Conservation (phyloP, 306 rosid genomes). For the Neltuma alba region DNA sequence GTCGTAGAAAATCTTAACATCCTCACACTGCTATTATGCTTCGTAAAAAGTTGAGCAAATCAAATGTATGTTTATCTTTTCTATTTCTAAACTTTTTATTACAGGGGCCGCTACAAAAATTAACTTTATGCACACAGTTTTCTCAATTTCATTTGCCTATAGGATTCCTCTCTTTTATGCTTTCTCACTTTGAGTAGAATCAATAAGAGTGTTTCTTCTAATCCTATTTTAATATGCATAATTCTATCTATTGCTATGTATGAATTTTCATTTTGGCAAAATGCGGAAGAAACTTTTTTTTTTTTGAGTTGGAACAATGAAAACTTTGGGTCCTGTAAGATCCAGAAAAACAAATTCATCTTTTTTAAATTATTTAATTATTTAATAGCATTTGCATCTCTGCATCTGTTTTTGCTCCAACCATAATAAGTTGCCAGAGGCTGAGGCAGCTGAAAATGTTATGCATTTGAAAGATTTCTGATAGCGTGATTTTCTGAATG, state of each 20-base stretch:
- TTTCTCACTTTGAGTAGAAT: neutral
- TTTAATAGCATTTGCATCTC: neutral
- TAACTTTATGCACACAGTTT: neutral
- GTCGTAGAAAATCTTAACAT: neutral
- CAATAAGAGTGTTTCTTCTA: neutral
- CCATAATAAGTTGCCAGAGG: neutral
- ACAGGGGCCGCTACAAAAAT: neutral
- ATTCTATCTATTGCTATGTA: neutral
- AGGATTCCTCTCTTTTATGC: neutral
- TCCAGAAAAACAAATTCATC: neutral
- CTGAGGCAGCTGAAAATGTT: neutral
- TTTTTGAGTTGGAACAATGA: neutral
- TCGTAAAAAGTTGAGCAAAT: neutral
- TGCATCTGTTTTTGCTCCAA: neutral
- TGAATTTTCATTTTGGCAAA: neutral
- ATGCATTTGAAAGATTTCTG: conserved; percentile 3
- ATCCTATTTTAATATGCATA: neutral
- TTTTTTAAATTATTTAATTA: neutral
- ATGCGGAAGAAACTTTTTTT: neutral
- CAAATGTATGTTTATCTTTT: neutral
- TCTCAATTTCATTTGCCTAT: neutral
- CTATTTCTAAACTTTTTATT: neutral
- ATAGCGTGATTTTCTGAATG: conserved; percentile 13
- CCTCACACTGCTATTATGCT: conserved; percentile 3
- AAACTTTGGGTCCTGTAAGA: neutral